Evolutionary conservation across 495 filamentous ascomycete genomes (phyloP).

Genomic region (Neohortaea acidophila): DNA sequence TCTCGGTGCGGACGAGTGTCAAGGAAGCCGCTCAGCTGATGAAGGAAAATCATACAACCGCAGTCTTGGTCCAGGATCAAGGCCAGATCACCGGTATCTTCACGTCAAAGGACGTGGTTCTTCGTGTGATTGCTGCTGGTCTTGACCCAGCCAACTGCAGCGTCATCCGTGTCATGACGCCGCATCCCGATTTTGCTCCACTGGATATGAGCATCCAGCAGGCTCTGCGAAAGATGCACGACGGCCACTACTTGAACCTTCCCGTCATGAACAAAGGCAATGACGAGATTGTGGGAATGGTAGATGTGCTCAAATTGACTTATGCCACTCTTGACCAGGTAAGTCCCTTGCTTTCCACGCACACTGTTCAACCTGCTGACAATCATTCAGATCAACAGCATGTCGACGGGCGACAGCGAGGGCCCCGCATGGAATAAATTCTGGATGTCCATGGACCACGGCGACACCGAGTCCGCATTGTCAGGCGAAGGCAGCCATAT

Average conservation of each 20-base stretch:
- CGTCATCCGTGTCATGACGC: slow-evolving; percentile 96
- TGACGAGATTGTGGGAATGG: slow-evolving; percentile 98
- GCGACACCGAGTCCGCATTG: slow-evolving; percentile 91
- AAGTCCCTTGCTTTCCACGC: slow-evolving; percentile 18
- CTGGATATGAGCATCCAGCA: slow-evolving; percentile 99
- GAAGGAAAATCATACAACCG: slow-evolving; percentile 97
- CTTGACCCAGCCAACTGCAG: slow-evolving; percentile 90
- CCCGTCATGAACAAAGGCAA: slow-evolving; percentile 87
- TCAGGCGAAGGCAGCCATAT: slow-evolving; percentile 66
- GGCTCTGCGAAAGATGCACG: slow-evolving; percentile 96
- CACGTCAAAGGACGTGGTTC: slow-evolving; percentile 96
- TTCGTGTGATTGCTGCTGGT: slow-evolving; percentile 93
- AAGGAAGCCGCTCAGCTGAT: slow-evolving; percentile 87
- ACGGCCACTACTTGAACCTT: slow-evolving; percentile 94
- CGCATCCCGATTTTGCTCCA: slow-evolving; percentile 94
- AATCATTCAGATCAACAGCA: slow-evolving; percentile 49
- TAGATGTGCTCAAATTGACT: slow-evolving; percentile 92
- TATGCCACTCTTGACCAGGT: slow-evolving; percentile 97
- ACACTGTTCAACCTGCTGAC: slow-evolving; percentile 5
- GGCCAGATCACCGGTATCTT: slow-evolving; percentile 97
- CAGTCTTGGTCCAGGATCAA: slow-evolving; percentile 89
- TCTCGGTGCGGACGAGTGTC: slow-evolving; percentile 87
- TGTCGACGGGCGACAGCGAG: slow-evolving; percentile 69
- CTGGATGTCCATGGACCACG: slow-evolving; percentile 91
- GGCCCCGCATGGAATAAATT: slow-evolving; percentile 99